A percentile compares a stretch with the other conserved stretches of the same genome.
These are phyloP conservation scores for Candida fluviatilis DNA, from an alignment of 805 yeast genomes.

Conservation along the genomic window DNA sequence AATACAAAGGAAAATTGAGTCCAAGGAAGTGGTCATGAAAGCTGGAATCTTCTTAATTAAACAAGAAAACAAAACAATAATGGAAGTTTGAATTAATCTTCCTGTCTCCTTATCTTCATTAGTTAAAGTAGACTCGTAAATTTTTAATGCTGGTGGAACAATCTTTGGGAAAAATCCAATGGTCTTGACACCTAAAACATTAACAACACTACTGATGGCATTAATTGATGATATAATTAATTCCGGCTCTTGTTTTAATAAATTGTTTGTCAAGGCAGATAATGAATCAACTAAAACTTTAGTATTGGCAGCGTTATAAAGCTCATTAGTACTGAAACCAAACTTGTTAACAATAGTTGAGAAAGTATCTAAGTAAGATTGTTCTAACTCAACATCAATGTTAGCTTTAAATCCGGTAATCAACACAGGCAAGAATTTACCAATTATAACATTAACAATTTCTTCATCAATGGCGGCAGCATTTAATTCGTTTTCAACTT, in stretches of 20 bases:
- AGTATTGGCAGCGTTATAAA: constrained; percentile 37
- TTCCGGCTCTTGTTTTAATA: constrained; percentile 55
- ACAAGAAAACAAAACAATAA: constrained; percentile 67
- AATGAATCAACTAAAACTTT: constrained; percentile 48
- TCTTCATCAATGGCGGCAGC: constrained; percentile 39
- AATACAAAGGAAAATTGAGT: constrained; percentile 55
- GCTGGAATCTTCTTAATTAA: constrained; percentile 81
- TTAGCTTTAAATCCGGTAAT: constrained; percentile 32
- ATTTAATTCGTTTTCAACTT: constrained; percentile 64
- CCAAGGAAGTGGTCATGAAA: constrained; percentile 68
- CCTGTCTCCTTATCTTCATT: constrained; percentile 25
- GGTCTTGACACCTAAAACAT: constrained; percentile 77
- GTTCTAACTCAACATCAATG: constrained; percentile 50
- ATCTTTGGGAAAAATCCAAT: constrained; percentile 83
- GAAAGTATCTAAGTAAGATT: constrained; percentile 65
- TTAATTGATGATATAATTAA: constrained; percentile 69
- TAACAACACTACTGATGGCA: constrained; percentile 65
- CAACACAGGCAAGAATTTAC: constrained; percentile 47
- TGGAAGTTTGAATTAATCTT: constrained; percentile 60
- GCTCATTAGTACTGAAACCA: constrained; percentile 31
- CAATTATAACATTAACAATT: constrained; percentile 49
- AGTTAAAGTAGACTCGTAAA: constrained; percentile 44
- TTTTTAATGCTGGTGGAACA: constrained; percentile 65
- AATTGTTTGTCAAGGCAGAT: constrained; percentile 41
- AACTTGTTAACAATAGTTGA: constrained; percentile 62